These are phyloP conservation scores for Achaetomiella virescens DNA, from an alignment of 495 filamentous ascomycete genomes.

Conservation along the genomic window DNA sequence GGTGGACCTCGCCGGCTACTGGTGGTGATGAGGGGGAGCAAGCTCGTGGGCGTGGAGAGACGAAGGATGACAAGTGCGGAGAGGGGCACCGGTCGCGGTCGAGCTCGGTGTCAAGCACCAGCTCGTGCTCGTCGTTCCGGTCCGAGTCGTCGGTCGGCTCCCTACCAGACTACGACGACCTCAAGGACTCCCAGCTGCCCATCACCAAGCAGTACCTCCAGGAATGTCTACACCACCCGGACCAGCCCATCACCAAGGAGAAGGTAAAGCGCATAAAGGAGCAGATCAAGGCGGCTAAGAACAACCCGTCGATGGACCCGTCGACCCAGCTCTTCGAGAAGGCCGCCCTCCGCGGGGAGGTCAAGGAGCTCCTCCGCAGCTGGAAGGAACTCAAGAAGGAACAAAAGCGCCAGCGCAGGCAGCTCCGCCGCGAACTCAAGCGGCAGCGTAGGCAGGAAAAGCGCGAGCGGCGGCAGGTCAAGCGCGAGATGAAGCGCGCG, in stretches of 20 bases:
- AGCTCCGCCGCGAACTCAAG: constrained; percentile 24
- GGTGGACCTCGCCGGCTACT: background rate
- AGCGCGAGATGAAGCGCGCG: constrained; percentile 22
- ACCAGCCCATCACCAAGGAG: constrained; percentile 39
- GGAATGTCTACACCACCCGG: constrained; percentile 38
- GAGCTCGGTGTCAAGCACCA: constrained; percentile 19
- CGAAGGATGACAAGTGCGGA: constrained; percentile 3
- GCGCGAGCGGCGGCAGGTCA: constrained; percentile 22
- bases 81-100: constrained; percentile 12
- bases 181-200: constrained; percentile 38
- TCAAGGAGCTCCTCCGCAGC: constrained; percentile 31
- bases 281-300: constrained; percentile 36
- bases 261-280: constrained; percentile 31
- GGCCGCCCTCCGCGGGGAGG: constrained; percentile 33
- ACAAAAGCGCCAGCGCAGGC: constrained; percentile 27
- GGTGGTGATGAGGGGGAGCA: constrained; percentile 1
- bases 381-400: constrained; percentile 39
- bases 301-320: constrained; percentile 12
- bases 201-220: constrained; percentile 29
- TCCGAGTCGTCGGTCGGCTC: constrained; percentile 40
- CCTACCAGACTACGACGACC: constrained; percentile 42
- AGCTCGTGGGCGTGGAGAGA: background rate
- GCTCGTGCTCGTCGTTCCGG: constrained; percentile 23
- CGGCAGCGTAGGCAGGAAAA: constrained; percentile 27
- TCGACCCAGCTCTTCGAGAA: constrained; percentile 17